Conservation (phyloP, 2,329 filamentous ascomycete species). For the Erysiphe pulchra region DNA sequence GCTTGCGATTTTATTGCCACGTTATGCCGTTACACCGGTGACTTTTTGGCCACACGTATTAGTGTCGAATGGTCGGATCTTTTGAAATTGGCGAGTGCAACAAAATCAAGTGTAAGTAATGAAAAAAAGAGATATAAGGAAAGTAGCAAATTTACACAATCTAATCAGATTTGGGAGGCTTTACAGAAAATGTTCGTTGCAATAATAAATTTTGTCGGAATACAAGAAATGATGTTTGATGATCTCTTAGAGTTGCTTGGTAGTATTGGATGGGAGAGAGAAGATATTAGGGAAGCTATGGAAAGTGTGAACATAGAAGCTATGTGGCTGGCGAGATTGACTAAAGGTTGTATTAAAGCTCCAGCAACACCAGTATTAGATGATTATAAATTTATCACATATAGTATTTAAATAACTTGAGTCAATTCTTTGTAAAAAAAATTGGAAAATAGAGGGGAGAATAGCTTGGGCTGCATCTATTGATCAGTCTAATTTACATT, state of each 20-base stretch:
- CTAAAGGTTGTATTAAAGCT: slow-evolving; percentile 10
- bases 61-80: slow-evolving; percentile 43
- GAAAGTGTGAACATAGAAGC: slow-evolving; percentile 45
- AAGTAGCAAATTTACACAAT: slow-evolving; percentile 33
- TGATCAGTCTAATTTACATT: too few species aligned
- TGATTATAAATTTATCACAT: slow-evolving; percentile 14
- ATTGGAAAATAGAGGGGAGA: too few species aligned
- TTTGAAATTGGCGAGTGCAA: slow-evolving; percentile 22
- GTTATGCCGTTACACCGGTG: slow-evolving; percentile 47
- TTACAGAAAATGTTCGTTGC: slow-evolving; percentile 30
- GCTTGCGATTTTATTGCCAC: slow-evolving; percentile 41
- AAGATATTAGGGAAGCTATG: slow-evolving; percentile 28
- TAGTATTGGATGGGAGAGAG: slow-evolving; percentile 20
- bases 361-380: slow-evolving; percentile 18
- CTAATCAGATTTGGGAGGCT: slow-evolving; percentile 37
- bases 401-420: too few species aligned
- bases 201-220: slow-evolving; percentile 32
- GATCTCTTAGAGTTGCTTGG: slow-evolving; percentile 38
- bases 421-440: too few species aligned
- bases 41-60: slow-evolving; percentile 57
- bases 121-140: slow-evolving; percentile 16
- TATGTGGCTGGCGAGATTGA: slow-evolving; percentile 38
- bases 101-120: slow-evolving; percentile 13
- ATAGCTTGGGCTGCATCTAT: too few species aligned
- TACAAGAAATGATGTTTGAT: slow-evolving; percentile 48